Percentiles rank a stretch among this genome's conserved stretches.
phyloP scores from a whole-genome alignment of 225 moss, liverwort and hornwort genomes.

The Asterella californica region DNA sequence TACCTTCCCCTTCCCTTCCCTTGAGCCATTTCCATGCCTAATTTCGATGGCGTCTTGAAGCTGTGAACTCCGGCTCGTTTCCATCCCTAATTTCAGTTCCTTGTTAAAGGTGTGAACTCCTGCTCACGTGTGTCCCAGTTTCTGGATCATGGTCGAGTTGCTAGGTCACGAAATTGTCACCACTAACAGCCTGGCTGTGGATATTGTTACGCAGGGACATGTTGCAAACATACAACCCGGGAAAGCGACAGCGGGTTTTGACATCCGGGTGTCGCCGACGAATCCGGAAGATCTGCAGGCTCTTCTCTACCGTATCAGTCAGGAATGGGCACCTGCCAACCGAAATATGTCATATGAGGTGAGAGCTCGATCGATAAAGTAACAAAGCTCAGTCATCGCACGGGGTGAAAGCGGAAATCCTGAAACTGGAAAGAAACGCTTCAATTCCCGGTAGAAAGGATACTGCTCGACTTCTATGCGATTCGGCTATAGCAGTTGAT shows the following conservation, averaged over 20 bases:
- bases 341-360: constrained; percentile 35
- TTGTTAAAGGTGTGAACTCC: neutral
- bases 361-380: neutral
- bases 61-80: neutral
- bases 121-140: neutral
- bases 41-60: neutral
- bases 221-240: constrained; percentile 31
- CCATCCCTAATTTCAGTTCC: neutral
- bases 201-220: constrained; percentile 20
- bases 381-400: neutral
- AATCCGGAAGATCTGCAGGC: constrained; percentile 20
- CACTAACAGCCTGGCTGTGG: neutral
- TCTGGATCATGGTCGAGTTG: neutral
- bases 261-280: constrained; percentile 43
- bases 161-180: neutral
- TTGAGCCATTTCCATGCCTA: no score
- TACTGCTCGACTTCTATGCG: no score
- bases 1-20: no score
- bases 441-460: no score
- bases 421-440: no score
- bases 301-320: constrained; percentile 26
- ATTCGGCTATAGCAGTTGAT: no score
- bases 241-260: constrained; percentile 33
- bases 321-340: constrained; percentile 38
- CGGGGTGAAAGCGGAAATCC: neutral